Evolutionary conservation across 192 early-diverging fungal genomes (phyloP).

Genomic region (Dimargaris cristalligena): DNA sequence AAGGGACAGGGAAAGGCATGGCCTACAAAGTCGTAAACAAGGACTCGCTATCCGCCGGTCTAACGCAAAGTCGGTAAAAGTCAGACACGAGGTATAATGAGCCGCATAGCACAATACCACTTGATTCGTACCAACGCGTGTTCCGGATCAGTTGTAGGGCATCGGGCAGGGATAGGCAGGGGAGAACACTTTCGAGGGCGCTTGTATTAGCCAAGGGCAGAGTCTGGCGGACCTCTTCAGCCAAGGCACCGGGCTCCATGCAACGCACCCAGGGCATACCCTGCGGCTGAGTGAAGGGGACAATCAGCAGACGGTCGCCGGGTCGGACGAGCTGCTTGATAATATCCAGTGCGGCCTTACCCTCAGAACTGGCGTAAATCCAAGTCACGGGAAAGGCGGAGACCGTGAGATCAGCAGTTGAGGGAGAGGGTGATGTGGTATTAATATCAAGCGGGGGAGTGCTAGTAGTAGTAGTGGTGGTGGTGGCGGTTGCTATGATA

Average conservation of each 20-base stretch:
- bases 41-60: no score
- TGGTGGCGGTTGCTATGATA: no score
- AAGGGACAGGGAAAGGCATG: no score
- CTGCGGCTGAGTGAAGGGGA: slow-evolving; percentile 43
- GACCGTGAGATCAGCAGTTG: background rate
- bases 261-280: slow-evolving; percentile 64
- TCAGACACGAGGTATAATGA: slow-evolving; percentile 65
- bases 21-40: no score
- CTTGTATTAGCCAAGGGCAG: slow-evolving; percentile 9
- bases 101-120: slow-evolving; percentile 44
- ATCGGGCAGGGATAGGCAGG: slow-evolving; percentile 9
- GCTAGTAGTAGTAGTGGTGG: no score
- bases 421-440: no score
- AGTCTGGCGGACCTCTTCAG: slow-evolving; percentile 6
- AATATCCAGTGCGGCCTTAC: slow-evolving; percentile 36
- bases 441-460: no score
- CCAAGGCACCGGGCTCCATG: slow-evolving; percentile 23
- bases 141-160: background rate
- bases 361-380: slow-evolving; percentile 46
- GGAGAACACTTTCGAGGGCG: slow-evolving; percentile 15
- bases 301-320: slow-evolving; percentile 36
- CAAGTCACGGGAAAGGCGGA: slow-evolving; percentile 39
- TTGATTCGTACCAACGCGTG: slow-evolving; percentile 16
- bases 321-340: slow-evolving; percentile 31
- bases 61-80: no score